phyloP scores from a whole-genome alignment of 768 basidiomycete species.

The Boletus rubroflammeus region DNA sequence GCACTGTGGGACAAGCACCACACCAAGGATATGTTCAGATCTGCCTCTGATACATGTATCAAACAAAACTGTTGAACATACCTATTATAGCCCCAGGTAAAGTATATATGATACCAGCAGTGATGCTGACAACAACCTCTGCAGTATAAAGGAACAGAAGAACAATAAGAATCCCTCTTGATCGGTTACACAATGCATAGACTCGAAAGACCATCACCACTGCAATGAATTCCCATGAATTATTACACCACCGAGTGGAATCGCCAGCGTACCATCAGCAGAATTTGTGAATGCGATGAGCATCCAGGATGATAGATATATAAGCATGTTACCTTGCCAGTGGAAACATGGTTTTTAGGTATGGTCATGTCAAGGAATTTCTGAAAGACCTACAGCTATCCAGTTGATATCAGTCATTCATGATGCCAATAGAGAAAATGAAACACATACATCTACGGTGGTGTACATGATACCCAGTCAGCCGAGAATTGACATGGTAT shows the following conservation, averaged over 20 bases:
- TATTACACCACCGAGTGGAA: too few species aligned
- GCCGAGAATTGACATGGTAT: neutral
- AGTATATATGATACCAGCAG: neutral
- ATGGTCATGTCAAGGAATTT: too few species aligned
- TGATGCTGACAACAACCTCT: neutral
- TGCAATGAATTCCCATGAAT: neutral
- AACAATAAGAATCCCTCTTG: neutral
- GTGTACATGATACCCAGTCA: neutral
- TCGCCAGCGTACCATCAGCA: slow-evolving; percentile 1
- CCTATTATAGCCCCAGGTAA: neutral
- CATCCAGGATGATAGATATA: neutral
- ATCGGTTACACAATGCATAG: slow-evolving; percentile 7
- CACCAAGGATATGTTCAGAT: neutral
- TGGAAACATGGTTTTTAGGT: neutral
- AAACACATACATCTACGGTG: slow-evolving; percentile 4
- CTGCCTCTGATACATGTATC: too few species aligned
- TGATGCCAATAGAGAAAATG: neutral
- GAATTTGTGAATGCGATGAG: neutral
- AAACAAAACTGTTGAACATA: neutral
- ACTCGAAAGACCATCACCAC: slow-evolving; percentile 11
- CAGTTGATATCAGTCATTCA: neutral
- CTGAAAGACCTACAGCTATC: neutral
- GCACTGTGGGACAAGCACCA: neutral
- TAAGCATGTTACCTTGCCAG: neutral
- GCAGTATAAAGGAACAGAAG: neutral